These are phyloP conservation scores for Serendipita vermifera DNA, from an alignment of 768 basidiomycete genomes.

Conservation along the genomic window DNA sequence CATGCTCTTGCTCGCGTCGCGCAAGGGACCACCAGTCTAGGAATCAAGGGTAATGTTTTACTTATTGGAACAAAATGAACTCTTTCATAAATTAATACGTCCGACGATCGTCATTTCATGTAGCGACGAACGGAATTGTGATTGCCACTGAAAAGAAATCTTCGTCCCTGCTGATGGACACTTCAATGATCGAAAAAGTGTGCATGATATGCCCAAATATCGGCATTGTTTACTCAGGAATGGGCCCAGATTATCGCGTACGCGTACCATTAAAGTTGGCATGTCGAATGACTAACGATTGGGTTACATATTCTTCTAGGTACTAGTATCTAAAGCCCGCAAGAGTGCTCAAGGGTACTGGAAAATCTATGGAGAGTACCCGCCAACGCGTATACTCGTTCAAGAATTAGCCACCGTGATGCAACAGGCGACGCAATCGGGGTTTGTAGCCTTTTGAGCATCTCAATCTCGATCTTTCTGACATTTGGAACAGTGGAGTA, in stretches of 20 bases:
- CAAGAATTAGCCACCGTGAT: constrained; percentile 97
- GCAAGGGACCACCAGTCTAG: constrained; percentile 90
- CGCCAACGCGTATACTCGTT: constrained; percentile 88
- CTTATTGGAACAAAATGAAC: neutral
- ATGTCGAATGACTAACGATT: neutral
- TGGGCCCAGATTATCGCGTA: constrained; percentile 92
- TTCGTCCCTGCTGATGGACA: constrained; percentile 93
- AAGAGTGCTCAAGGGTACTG: constrained; percentile 99
- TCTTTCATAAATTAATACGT: neutral
- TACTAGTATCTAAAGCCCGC: constrained; percentile 84
- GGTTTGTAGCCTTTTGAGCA: constrained; percentile 40
- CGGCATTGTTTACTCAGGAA: constrained; percentile 97
- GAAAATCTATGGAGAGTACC: constrained; percentile 99
- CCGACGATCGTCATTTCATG: neutral
- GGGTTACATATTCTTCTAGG: constrained; percentile 16
- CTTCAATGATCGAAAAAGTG: constrained; percentile 95
- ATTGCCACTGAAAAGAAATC: constrained; percentile 99
- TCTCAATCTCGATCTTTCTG: constrained; percentile 14
- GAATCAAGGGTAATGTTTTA: constrained; percentile 78
- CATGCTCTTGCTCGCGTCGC: constrained; percentile 95
- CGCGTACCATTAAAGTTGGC: neutral
- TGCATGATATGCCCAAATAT: constrained; percentile 97
- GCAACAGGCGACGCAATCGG: constrained; percentile 98
- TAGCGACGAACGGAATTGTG: constrained; percentile 98
- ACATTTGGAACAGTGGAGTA: constrained; percentile 63